Evolutionary conservation across 306 rosid species (phyloP).

Genomic region (Rosa lucieae): DNA sequence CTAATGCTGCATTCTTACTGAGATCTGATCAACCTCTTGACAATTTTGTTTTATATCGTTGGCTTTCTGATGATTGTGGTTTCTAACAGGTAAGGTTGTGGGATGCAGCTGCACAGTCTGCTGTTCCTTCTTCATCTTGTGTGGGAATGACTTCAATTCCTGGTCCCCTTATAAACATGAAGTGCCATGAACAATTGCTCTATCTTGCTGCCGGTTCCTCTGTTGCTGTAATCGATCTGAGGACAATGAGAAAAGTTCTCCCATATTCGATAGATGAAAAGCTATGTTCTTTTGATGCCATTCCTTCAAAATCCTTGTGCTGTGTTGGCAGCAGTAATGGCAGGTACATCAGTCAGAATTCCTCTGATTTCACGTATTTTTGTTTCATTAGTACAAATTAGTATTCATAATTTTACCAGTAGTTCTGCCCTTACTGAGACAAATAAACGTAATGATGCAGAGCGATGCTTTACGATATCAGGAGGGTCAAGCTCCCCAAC

Average conservation of each 20-base stretch:
- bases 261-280: conserved; percentile 51
- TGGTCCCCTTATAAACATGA: conserved; percentile 59
- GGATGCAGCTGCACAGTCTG: conserved; percentile 64
- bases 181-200: conserved; percentile 73
- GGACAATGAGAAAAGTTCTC: conserved; percentile 73
- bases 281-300: conserved; percentile 56
- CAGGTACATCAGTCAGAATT: conserved; percentile 42
- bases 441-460: conserved; percentile 42
- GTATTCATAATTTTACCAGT: neutral
- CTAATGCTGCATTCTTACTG: neutral
- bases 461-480: conserved; percentile 80
- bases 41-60: neutral
- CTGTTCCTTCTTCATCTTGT: conserved; percentile 65
- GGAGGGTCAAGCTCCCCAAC: conserved; percentile 52
- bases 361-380: neutral
- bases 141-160: conserved; percentile 74
- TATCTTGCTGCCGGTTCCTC: conserved; percentile 72
- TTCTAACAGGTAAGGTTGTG: conserved; percentile 72
- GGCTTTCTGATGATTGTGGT: conserved; percentile 25
- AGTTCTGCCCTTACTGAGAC: conserved; percentile 6
- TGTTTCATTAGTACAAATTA: neutral
- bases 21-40: neutral
- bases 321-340: conserved; percentile 67
- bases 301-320: conserved; percentile 66
- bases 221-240: conserved; percentile 64